Conservation (phyloP, 441 rosid genomes). For the Gossypium gossypioides region DNA sequence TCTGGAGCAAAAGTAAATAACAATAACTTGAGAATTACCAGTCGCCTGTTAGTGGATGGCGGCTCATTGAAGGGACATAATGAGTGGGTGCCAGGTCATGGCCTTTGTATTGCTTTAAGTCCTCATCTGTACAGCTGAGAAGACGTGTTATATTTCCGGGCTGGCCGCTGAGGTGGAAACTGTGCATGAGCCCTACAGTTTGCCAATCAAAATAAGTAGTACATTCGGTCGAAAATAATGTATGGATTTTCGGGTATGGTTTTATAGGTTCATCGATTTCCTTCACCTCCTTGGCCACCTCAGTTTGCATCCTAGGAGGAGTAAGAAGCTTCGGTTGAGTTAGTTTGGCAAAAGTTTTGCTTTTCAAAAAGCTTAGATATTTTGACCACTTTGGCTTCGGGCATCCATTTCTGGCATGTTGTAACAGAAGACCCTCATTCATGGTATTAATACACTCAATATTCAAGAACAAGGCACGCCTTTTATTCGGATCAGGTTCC, state of each 20-base stretch:
- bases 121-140: conserved; percentile 91
- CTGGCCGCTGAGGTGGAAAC: conserved; percentile 82
- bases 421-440: conserved; percentile 78
- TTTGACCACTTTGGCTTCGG: conserved; percentile 77
- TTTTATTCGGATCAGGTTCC: conserved; percentile 55
- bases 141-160: conserved; percentile 92
- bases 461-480: conserved; percentile 51
- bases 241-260: conserved; percentile 73
- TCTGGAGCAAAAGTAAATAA: not conserved
- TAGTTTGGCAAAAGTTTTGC: conserved; percentile 77
- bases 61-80: conserved; percentile 96
- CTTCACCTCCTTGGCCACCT: conserved; percentile 29
- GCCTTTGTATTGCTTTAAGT: conserved; percentile 65
- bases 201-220: conserved; percentile 95
- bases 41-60: conserved; percentile 90
- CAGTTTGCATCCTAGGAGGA: conserved; percentile 26
- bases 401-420: conserved; percentile 71
- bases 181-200: conserved; percentile 90
- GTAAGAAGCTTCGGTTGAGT: conserved; percentile 59
- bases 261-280: conserved; percentile 33
- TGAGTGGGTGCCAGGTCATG: conserved; percentile 94
- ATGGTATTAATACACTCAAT: conserved; percentile 79
- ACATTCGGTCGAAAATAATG: conserved; percentile 90
- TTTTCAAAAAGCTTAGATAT: conserved; percentile 87
- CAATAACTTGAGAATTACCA: conserved; percentile 44